Conservation (phyloP, 768 basidiomycete genomes). For the Lactifluus piperatus region DNA sequence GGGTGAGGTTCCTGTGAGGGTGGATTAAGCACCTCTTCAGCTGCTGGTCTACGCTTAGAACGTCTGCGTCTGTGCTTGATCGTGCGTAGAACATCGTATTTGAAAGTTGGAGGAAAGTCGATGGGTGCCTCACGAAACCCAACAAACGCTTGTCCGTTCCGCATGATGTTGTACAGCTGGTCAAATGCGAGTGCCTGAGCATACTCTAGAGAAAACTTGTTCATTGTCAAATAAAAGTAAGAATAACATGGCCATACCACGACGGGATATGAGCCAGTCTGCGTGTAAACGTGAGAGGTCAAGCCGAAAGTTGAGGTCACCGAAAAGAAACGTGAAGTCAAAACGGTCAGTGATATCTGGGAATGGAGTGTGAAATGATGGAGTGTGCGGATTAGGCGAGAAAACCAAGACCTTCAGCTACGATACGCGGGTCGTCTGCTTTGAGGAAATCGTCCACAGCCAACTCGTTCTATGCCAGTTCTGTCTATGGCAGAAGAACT, state of each 20-base stretch:
- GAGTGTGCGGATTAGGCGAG: slow-evolving; percentile 1
- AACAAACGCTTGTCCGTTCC: slow-evolving; percentile 51
- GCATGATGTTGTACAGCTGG: slow-evolving; percentile 75
- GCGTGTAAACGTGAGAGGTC: slow-evolving; percentile 87
- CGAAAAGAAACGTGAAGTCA: slow-evolving; percentile 82
- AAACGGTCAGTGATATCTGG: slow-evolving; percentile 81
- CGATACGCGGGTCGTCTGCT: slow-evolving; percentile 50
- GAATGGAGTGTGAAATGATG: slow-evolving; percentile 8
- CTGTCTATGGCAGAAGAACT: neutral
- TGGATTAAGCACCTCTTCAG: slow-evolving; percentile 14
- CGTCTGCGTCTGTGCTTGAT: slow-evolving; percentile 41
- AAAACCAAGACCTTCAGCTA: slow-evolving; percentile 54
- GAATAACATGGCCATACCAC: slow-evolving; percentile 38
- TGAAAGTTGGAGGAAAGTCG: slow-evolving; percentile 88
- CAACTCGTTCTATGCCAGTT: slow-evolving; percentile 50
- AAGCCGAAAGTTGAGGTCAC: slow-evolving; percentile 87
- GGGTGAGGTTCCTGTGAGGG: neutral
- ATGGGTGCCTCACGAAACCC: slow-evolving; percentile 80
- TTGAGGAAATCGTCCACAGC: slow-evolving; percentile 69
- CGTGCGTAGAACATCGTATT: slow-evolving; percentile 70
- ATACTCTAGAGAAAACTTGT: slow-evolving; percentile 46
- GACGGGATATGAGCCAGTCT: slow-evolving; percentile 83
- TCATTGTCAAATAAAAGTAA: neutral
- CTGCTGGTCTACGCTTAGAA: slow-evolving; percentile 27
- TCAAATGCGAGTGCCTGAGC: slow-evolving; percentile 84